Conservation (phyloP, 192 early-diverging fungal species). For the Phycomyces blakesleeanus region DNA sequence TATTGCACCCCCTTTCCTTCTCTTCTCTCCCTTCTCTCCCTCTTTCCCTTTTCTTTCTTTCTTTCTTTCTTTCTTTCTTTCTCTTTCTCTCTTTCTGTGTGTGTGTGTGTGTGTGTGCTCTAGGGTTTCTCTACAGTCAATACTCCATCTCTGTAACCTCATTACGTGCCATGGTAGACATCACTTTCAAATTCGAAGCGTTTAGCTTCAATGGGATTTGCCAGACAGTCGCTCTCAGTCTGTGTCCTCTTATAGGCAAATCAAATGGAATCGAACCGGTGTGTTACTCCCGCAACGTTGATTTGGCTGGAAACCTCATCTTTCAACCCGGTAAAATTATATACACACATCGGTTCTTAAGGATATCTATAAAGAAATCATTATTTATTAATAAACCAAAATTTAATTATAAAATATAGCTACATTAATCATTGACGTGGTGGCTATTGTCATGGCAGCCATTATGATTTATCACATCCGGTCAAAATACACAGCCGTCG, state of each 20-base stretch:
- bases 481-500: constrained; percentile 97
- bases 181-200: constrained; percentile 49
- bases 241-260: constrained; percentile 87
- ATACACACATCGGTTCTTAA: background rate
- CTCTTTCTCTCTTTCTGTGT: no score
- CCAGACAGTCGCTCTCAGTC: constrained; percentile 71
- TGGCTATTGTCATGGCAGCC: constrained; percentile 91
- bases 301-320: constrained; percentile 74
- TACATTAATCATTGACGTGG: constrained; percentile 88
- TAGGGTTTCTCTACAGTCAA: background rate
- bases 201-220: constrained; percentile 92
- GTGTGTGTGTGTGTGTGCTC: no score
- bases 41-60: constrained; percentile 16
- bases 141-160: background rate
- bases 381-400: no score
- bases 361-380: background rate
- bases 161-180: constrained; percentile 24
- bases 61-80: constrained; percentile 1
- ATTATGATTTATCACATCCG: constrained; percentile 99
- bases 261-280: constrained; percentile 73
- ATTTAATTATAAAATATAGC: no score
- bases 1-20: background rate
- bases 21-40: constrained; percentile 24
- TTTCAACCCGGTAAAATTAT: constrained; percentile 77
- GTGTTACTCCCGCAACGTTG: constrained; percentile 96